A percentile compares a stretch with the other conserved stretches of the same genome.
phyloP scores from a whole-genome alignment of 345 rosid species.

The Lumnitzera racemosa region DNA sequence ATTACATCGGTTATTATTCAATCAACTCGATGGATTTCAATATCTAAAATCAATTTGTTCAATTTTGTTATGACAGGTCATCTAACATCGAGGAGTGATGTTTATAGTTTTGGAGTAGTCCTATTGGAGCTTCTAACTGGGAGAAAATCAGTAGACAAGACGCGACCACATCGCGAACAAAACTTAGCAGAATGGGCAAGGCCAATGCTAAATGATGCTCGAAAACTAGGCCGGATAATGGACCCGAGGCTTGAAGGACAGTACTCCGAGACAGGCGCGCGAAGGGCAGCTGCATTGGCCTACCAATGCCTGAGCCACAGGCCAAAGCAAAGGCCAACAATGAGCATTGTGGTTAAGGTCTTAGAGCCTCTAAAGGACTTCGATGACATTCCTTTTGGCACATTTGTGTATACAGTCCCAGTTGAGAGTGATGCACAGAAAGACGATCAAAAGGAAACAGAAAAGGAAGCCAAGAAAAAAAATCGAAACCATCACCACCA shows the following conservation, averaged over 20 bases:
- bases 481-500: slow-evolving; percentile 19
- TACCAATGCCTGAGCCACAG: slow-evolving; percentile 78
- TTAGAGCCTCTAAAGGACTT: slow-evolving; percentile 59
- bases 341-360: slow-evolving; percentile 52
- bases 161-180: slow-evolving; percentile 47
- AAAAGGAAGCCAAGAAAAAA: slow-evolving; percentile 8
- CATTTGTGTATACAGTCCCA: slow-evolving; percentile 67
- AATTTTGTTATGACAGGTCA: slow-evolving; percentile 36
- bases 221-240: slow-evolving; percentile 66
- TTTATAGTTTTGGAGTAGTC: slow-evolving; percentile 69
- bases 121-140: slow-evolving; percentile 60
- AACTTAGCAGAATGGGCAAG: slow-evolving; percentile 70
- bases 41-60: no score
- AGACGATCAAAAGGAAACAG: slow-evolving; percentile 11
- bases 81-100: slow-evolving; percentile 60
- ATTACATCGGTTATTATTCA: no score
- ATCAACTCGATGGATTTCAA: no score
- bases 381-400: slow-evolving; percentile 43
- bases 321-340: slow-evolving; percentile 71
- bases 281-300: slow-evolving; percentile 78
- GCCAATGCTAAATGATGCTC: slow-evolving; percentile 59
- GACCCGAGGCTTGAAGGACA: slow-evolving; percentile 90
- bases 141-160: slow-evolving; percentile 56
- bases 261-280: slow-evolving; percentile 74
- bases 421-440: slow-evolving; percentile 5